A percentile compares a stretch with the other conserved stretches of the same genome.
phyloP scores from a whole-genome alignment of 345 rosid genomes.

The Melaleuca alternifolia region DNA sequence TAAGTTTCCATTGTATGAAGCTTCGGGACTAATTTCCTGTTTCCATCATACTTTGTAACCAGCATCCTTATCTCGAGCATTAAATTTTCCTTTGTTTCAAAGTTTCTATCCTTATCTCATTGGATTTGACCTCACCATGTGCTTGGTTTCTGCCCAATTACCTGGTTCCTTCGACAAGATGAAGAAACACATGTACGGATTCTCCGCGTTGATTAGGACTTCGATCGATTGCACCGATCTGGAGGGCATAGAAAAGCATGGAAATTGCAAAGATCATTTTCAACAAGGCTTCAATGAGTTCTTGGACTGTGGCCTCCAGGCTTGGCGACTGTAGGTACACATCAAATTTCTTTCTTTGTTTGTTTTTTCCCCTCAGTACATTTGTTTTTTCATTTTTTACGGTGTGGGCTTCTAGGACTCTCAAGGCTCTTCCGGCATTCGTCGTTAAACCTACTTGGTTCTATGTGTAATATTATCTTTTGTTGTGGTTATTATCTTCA shows the following conservation, averaged over 20 bases:
- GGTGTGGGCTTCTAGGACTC: not conserved
- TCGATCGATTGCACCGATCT: not conserved
- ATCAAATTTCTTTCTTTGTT: not conserved
- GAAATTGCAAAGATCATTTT: not conserved
- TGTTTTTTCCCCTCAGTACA: not conserved
- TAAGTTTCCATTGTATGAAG: too few species aligned
- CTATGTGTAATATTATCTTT: not conserved
- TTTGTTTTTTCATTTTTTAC: not conserved
- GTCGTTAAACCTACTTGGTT: not conserved
- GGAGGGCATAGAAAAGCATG: not conserved
- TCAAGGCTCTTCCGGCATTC: not conserved
- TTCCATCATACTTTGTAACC: too few species aligned
- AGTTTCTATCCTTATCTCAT: not conserved
- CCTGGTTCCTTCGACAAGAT: not conserved
- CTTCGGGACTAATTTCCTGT: too few species aligned
- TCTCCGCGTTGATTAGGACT: not conserved
- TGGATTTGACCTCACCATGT: not conserved
- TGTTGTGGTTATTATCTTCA: not conserved
- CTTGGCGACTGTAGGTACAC: not conserved
- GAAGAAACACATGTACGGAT: not conserved
- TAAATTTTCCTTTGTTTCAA: not conserved
- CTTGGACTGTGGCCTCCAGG: not conserved
- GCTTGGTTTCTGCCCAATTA: not conserved
- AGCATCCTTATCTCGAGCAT: not conserved
- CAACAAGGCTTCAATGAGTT: not conserved